These are phyloP conservation scores for Phaeotremella skinneri DNA, from an alignment of 768 basidiomycete species.

Conservation along the genomic window DNA sequence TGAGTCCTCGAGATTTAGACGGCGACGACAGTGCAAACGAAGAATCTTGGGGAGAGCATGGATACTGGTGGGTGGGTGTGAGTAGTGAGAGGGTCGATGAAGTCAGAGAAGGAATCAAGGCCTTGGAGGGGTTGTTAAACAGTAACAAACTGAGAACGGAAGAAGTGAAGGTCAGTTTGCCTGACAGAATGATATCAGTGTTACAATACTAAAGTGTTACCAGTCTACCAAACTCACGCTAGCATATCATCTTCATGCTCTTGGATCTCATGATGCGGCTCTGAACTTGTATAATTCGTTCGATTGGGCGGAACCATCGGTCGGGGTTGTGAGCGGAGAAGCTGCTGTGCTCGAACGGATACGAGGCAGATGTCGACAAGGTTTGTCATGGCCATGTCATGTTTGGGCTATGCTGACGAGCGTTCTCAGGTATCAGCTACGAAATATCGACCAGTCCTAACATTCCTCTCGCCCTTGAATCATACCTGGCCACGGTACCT, in stretches of 20 bases:
- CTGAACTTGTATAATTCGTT: constrained; percentile 52
- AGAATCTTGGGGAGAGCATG: constrained; percentile 50
- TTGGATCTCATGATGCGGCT: constrained; percentile 66
- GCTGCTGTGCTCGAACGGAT: constrained; percentile 70
- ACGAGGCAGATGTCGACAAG: constrained; percentile 74
- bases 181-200: constrained; percentile 1
- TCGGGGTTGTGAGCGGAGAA: constrained; percentile 56
- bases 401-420: constrained; percentile 1
- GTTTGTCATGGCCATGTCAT: constrained; percentile 53
- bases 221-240: constrained; percentile 68
- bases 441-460: constrained; percentile 54
- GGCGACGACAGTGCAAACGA: constrained; percentile 55
- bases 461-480: constrained; percentile 27
- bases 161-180: constrained; percentile 27
- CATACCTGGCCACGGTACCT: constrained; percentile 36
- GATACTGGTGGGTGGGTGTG: constrained; percentile 64
- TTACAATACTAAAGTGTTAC: constrained; percentile 3
- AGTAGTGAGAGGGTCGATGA: constrained; percentile 62
- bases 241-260: constrained; percentile 77
- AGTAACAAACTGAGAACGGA: constrained; percentile 24
- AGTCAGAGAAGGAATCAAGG: constrained; percentile 59
- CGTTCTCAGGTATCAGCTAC: constrained; percentile 66
- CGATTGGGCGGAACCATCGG: constrained; percentile 17
- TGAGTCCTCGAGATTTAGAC: constrained; percentile 56
- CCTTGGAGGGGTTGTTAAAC: constrained; percentile 49